phyloP scores from a whole-genome alignment of 768 basidiomycete species.

The Lentinula lateritia region DNA sequence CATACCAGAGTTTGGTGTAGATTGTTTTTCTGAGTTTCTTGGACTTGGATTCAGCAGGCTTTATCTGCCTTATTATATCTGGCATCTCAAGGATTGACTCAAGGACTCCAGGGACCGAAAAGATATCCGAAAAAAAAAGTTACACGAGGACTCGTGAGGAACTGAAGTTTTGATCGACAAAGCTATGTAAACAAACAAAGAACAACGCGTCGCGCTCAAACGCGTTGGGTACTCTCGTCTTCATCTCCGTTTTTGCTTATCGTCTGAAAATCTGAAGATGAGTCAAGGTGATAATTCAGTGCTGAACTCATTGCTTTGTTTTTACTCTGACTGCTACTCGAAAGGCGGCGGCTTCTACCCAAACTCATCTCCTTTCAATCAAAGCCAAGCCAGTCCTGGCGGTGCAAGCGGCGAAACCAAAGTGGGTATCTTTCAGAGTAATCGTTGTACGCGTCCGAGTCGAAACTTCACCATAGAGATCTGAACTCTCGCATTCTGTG shows the following conservation, averaged over 20 bases:
- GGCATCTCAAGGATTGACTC: too few species aligned
- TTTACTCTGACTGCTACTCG: background rate
- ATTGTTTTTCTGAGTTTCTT: background rate
- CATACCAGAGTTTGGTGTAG: background rate
- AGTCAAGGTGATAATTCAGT: background rate
- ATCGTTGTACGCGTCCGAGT: background rate
- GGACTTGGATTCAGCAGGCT: too few species aligned
- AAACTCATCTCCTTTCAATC: background rate
- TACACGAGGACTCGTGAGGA: too few species aligned
- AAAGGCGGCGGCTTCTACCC: slow-evolving; percentile 2
- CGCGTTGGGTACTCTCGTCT: background rate
- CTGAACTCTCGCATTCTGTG: slow-evolving; percentile 38
- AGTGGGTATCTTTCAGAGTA: background rate
- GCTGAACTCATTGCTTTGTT: background rate
- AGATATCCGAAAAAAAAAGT: background rate
- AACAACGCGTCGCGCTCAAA: background rate
- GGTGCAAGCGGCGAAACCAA: background rate
- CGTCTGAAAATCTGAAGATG: background rate
- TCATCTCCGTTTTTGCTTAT: background rate
- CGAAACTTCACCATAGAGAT: slow-evolving; percentile 20
- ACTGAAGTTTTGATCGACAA: background rate
- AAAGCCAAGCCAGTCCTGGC: slow-evolving; percentile 3
- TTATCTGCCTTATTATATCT: too few species aligned
- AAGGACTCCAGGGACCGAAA: background rate
- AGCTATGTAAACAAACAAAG: background rate